Evolutionary conservation across 1,284 basidiomycete genomes (phyloP), one percentile per base, ranked within the genome.

Genomic region (Cutaneotrichosporon cutaneum): DNA sequence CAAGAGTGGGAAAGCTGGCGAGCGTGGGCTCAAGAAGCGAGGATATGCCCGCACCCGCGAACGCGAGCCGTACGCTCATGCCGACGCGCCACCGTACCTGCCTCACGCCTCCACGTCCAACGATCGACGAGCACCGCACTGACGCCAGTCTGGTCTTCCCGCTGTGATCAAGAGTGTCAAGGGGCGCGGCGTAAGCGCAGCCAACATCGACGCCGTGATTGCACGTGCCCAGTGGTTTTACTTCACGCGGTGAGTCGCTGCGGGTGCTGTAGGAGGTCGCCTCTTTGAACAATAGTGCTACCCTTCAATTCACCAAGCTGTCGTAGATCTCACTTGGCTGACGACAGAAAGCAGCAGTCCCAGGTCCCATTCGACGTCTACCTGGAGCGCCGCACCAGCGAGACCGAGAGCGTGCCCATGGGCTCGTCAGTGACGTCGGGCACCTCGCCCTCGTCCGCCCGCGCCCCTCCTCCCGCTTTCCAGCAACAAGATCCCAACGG

Each of bases 141-240:
- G 42, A 57, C 42, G 18, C 22, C 56, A 58, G 42, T 24, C 33
- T 8, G 74, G 74, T 8, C 65, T 77, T 39, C 75, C 75, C 5
- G 67, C 70, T 10, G 70, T 77, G n/a, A 68, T 76, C 55, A 59
- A 62, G 36, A 63, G 66, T 16, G 70, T 72, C 26, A 70, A 70
- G 53, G 70, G 68, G 10, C 68, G 71, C 45, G 62, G 61, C 32
- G 60, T 35, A 30, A 61, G 59, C 22, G 54, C 51, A 18, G 60
- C 70, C n/a, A 60, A 73, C 58, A 76, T 77, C 24, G 75, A 77
- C 67, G 71, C 72, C 48, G 67, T 73, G 50, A 74, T 77, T 6
- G 72, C 66, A 18, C 64, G 70, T 32, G 74, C 75, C 27, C 75
- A 77, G 55, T 77, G 75, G 75, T 76, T 73, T 64, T 77, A 74